phyloP scores from a whole-genome alignment of 2,329 filamentous ascomycete species.

The Amphichorda felina region DNA sequence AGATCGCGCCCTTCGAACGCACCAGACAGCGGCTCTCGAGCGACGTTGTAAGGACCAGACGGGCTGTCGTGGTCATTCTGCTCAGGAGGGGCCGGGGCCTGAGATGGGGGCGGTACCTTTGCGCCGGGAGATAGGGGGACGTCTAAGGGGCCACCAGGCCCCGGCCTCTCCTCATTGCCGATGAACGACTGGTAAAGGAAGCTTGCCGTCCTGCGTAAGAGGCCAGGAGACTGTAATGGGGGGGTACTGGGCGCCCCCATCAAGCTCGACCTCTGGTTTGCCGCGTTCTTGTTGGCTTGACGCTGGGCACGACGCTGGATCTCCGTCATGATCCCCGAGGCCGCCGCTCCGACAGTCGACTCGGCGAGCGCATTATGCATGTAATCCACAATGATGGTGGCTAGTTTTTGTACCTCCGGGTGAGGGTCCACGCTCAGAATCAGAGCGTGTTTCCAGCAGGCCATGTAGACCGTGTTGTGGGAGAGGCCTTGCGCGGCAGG shows the following conservation, averaged over 20 bases:
- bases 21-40: constrained; percentile 68
- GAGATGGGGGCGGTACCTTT: constrained; percentile 25
- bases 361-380: constrained; percentile 67
- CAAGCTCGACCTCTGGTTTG: constrained; percentile 29
- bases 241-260: constrained; percentile 23
- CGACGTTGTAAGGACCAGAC: constrained; percentile 61
- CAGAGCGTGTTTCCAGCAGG: constrained; percentile 87
- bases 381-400: constrained; percentile 74
- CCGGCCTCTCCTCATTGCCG: constrained; percentile 31
- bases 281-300: constrained; percentile 30
- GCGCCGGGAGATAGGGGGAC: constrained; percentile 17
- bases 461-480: constrained; percentile 82
- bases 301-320: constrained; percentile 42
- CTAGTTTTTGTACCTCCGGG: constrained; percentile 81
- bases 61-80: constrained; percentile 58
- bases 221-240: constrained; percentile 38
- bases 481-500: constrained; percentile 49
- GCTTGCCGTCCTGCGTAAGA: constrained; percentile 53
- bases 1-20: constrained; percentile 55
- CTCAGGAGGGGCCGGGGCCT: constrained; percentile 49
- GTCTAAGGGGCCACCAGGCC: constrained; percentile 17
- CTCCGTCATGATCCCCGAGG: constrained; percentile 64
- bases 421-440: constrained; percentile 90
- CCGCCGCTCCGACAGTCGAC: constrained; percentile 61
- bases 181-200: constrained; percentile 49